These are phyloP conservation scores for Phytophthora macrochlamydospora DNA, from an alignment of 352 stramenopile species.

Conservation along the genomic window DNA sequence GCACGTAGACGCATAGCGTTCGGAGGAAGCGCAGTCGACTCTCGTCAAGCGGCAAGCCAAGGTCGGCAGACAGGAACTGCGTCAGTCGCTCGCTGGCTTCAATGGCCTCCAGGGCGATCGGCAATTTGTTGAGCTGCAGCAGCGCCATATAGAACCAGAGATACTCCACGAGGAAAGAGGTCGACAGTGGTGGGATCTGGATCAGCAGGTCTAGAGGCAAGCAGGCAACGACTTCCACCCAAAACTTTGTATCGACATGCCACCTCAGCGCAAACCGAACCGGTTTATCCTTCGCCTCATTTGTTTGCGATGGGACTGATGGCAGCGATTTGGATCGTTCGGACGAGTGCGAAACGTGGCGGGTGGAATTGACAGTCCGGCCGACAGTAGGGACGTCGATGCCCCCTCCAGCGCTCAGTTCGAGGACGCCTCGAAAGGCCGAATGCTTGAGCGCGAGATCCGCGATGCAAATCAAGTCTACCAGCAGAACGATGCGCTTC, in stretches of 20 bases:
- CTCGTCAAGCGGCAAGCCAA: conserved; percentile 60
- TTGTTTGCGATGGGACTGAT: neutral
- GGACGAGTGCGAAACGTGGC: too few species aligned
- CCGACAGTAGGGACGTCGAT: conserved; percentile 11
- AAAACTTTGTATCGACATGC: conserved; percentile 10
- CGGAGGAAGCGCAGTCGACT: conserved; percentile 57
- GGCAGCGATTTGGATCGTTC: too few species aligned
- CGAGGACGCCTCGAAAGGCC: conserved; percentile 52
- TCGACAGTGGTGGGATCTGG: conserved; percentile 41
- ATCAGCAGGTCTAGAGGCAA: conserved; percentile 59
- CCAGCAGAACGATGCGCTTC: conserved; percentile 39
- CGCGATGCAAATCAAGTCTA: conserved; percentile 61
- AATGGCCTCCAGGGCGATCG: conserved; percentile 50
- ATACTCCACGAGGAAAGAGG: conserved; percentile 17
- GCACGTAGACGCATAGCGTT: conserved; percentile 52
- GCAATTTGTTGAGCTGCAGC: conserved; percentile 69
- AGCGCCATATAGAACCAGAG: conserved; percentile 66
- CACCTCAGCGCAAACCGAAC: conserved; percentile 10
- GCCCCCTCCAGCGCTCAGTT: conserved; percentile 29
- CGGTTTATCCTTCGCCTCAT: neutral
- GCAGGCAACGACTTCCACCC: conserved; percentile 40
- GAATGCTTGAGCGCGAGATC: conserved; percentile 63
- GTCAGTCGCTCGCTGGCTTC: conserved; percentile 56
- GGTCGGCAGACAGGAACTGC: conserved; percentile 54
- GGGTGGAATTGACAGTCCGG: neutral